Evolutionary conservation across 768 basidiomycete species (phyloP).

Genomic region (Boletus speciosus): DNA sequence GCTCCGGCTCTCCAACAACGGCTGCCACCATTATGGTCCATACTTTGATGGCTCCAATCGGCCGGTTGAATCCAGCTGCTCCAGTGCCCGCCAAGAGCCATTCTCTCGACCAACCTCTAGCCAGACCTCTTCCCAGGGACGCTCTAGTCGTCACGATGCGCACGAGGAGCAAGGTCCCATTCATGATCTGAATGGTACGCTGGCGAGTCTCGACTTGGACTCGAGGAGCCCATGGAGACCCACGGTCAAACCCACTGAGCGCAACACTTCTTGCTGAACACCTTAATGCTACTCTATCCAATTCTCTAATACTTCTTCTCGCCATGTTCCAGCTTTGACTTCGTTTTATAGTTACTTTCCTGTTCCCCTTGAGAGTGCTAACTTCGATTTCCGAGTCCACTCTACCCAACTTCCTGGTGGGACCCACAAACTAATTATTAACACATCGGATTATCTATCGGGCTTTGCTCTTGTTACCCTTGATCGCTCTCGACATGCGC

Average conservation of each 20-base stretch:
- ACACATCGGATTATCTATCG: constrained; percentile 32
- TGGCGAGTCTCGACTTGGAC: constrained; percentile 72
- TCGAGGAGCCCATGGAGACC: constrained; percentile 34
- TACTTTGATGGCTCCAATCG: constrained; percentile 44
- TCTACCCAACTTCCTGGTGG: constrained; percentile 14
- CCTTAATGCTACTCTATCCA: constrained; percentile 2
- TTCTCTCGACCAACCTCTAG: constrained; percentile 56
- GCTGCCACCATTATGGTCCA: constrained; percentile 41
- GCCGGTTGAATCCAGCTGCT: constrained; percentile 38
- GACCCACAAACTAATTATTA: constrained; percentile 27
- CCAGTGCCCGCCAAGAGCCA: constrained; percentile 43
- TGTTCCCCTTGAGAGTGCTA: constrained; percentile 12
- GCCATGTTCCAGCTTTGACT: constrained; percentile 11
- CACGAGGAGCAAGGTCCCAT: constrained; percentile 49
- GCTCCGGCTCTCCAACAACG: constrained; percentile 43
- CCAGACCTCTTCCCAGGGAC: constrained; percentile 31
- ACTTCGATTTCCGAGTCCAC: constrained; percentile 17
- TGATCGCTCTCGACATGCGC: constrained; percentile 37
- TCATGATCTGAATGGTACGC: constrained; percentile 70
- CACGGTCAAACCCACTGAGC: constrained; percentile 20
- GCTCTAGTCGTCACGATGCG: constrained; percentile 19
- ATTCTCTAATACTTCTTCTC: constrained; percentile 9
- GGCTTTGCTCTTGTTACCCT: constrained; percentile 34
- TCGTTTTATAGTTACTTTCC: constrained; percentile 24
- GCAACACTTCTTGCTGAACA: constrained; percentile 19